A percentile compares a stretch with the other conserved stretches of the same genome.
phyloP scores from a whole-genome alignment of 208 protist genomes.

The Strigomonas oncopelti region DNA sequence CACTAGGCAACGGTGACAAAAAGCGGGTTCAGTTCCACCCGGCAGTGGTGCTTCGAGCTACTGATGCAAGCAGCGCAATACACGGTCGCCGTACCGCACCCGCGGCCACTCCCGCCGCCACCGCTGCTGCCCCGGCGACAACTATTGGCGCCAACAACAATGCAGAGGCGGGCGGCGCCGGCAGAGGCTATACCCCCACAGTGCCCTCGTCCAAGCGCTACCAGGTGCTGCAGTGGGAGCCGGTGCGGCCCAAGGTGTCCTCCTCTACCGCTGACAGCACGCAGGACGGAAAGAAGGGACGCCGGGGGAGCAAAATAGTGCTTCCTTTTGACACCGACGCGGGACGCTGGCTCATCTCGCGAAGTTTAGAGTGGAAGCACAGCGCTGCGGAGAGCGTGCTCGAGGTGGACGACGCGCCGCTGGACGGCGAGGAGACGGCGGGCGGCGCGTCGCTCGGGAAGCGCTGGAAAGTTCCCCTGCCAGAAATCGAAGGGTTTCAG shows the following conservation, averaged over 20 bases:
- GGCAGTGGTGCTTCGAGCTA: neutral
- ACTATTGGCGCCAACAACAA: neutral
- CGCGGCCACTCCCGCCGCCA: neutral
- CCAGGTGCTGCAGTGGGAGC: conserved; percentile 20
- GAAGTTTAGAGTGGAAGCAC: neutral
- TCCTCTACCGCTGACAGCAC: neutral
- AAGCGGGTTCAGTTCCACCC: neutral
- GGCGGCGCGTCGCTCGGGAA: conserved; percentile 2
- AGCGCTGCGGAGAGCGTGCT: neutral
- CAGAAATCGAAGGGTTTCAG: conserved; percentile 24
- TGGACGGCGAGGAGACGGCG: neutral
- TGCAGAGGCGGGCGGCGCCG: neutral
- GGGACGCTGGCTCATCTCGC: conserved; percentile 4
- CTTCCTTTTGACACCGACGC: conserved; percentile 5
- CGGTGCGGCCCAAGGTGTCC: neutral
- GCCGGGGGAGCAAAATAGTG: neutral
- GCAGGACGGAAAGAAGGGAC: neutral
- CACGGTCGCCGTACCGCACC: neutral
- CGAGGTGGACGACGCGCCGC: conserved; percentile 1
- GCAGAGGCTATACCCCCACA: neutral
- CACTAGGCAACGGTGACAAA: neutral
- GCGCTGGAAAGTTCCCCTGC: conserved; percentile 24
- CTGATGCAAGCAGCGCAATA: neutral
- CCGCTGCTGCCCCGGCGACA: neutral
- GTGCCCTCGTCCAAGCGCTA: neutral